phyloP scores from a whole-genome alignment of 305 asterid species.

The Fraxinus nigra region DNA sequence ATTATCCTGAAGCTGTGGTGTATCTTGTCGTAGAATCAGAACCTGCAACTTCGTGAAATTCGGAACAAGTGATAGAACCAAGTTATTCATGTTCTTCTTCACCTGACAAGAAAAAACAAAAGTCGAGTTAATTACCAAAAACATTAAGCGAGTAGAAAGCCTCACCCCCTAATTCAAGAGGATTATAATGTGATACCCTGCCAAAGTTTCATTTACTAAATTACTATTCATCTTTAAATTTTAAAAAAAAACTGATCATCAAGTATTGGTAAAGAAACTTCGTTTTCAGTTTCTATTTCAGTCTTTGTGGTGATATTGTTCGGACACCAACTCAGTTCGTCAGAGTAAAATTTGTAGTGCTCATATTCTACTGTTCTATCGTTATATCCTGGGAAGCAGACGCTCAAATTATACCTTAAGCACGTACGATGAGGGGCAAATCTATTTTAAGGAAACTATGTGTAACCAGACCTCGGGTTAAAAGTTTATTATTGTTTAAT shows the following conservation, averaged over 20 bases:
- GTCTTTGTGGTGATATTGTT: no score
- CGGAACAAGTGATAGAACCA: constrained; percentile 63
- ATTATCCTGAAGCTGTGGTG: no score
- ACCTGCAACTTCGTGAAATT: constrained; percentile 69
- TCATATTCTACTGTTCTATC: no score
- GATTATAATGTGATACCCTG: not conserved
- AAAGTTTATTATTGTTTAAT: no score
- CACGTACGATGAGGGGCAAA: no score
- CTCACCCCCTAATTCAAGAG: not conserved
- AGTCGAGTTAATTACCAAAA: not conserved
- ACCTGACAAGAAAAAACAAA: no score
- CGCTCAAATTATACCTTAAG: no score
- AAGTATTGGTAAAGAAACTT: not conserved
- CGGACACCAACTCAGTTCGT: no score
- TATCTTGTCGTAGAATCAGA: constrained; percentile 58
- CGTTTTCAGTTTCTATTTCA: no score
- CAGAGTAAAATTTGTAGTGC: not conserved
- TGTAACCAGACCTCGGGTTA: no score
- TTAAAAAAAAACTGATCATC: not conserved
- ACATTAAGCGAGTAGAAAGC: not conserved
- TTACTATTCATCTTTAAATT: not conserved
- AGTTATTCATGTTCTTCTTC: constrained; percentile 75
- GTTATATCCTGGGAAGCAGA: no score
- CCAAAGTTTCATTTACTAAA: not conserved
- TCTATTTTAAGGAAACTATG: no score